A percentile compares a stretch with the other conserved stretches of the same genome.
These are phyloP conservation scores for Omphalea diandra DNA, from an alignment of 441 rosid species.

Conservation along the genomic window DNA sequence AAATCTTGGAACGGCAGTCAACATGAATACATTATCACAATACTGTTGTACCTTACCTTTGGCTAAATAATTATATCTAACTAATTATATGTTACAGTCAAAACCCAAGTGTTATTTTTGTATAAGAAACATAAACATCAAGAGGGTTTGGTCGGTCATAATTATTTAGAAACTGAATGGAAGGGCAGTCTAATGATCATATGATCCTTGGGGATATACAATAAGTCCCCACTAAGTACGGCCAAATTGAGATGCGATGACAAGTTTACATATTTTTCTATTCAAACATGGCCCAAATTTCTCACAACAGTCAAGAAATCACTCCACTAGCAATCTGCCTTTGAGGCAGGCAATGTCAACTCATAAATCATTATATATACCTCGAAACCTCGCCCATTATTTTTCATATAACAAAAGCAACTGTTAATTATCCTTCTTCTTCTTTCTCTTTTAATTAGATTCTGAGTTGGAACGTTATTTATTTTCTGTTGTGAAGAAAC, in stretches of 20 bases:
- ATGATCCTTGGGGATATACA: conserved; percentile 9
- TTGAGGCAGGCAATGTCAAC: neutral
- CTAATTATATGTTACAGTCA: too few species aligned
- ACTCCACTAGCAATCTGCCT: neutral
- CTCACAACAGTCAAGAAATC: neutral
- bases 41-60: neutral
- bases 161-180: neutral
- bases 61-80: too few species aligned
- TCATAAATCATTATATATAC: neutral
- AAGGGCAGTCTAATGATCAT: conserved; percentile 1
- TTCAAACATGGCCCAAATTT: neutral
- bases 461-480: too few species aligned
- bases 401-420: neutral
- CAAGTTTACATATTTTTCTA: neutral
- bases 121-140: neutral
- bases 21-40: neutral
- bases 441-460: too few species aligned
- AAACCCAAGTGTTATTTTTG: neutral
- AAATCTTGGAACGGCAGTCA: conserved; percentile 6
- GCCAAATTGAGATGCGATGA: neutral
- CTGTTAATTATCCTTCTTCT: too few species aligned
- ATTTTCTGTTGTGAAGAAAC: too few species aligned
- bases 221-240: neutral
- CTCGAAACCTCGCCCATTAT: neutral
- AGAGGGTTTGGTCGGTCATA: neutral